Evolutionary conservation across 139 green algal genomes (phyloP).

Genomic region (Chlorella vulgaris): DNA sequence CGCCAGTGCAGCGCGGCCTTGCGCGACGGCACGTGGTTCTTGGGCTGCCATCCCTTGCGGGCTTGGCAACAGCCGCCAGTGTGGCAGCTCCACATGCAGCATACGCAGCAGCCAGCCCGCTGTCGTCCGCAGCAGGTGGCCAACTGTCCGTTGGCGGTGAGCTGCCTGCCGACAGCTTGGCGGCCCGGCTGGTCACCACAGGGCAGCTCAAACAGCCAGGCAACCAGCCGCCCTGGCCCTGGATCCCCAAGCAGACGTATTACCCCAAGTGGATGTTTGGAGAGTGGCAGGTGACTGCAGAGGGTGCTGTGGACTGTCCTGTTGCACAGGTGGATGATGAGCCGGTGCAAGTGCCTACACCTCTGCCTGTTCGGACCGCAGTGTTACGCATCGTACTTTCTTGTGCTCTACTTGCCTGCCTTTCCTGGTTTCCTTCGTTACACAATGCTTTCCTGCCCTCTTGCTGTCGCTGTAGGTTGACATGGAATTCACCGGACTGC

Average conservation of each 20-base stretch:
- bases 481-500: conserved; percentile 21
- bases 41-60: background rate
- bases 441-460: background rate
- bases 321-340: background rate
- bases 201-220: conserved; percentile 26
- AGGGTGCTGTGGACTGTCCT: background rate
- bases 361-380: no score
- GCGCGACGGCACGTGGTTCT: background rate
- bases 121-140: background rate
- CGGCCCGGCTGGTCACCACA: conserved; percentile 2
- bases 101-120: no score
- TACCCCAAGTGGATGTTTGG: conserved; percentile 49
- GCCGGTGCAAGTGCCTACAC: no score
- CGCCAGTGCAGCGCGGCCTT: background rate
- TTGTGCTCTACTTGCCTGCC: no score
- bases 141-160: background rate
- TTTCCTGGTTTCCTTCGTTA: no score
- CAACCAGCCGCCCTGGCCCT: conserved; percentile 13
- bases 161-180: conserved; percentile 1
- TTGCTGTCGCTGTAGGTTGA: background rate
- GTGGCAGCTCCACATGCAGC: background rate
- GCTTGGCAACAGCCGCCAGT: background rate
- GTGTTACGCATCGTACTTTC: no score
- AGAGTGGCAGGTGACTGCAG: conserved; percentile 35
- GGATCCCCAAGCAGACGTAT: conserved; percentile 31